Evolutionary conservation across 495 filamentous ascomycete species (phyloP), one percentile per base, ranked within the genome.

Genomic region (Lepraria neglecta): DNA sequence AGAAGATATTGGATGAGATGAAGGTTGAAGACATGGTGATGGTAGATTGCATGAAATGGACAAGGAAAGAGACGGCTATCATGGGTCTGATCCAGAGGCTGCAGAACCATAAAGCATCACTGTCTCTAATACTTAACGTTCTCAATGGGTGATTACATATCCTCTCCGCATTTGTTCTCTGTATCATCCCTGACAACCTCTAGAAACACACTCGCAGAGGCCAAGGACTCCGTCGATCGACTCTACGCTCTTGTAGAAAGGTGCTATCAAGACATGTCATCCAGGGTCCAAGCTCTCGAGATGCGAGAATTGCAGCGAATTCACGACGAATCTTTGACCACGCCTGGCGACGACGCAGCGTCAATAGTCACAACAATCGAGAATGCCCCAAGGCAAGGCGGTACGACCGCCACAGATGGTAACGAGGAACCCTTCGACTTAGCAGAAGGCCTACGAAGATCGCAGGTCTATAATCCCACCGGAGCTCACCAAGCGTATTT

Each of bases 401-500:
- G 9, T 12, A 38, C 35, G 35, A 7, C 12, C 12, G 35, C 35
- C 35, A 12, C 2, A 12, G 12, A 38, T 17, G 24, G 24, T 24
- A 24, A 24, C 24, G 24, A 24, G 24, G 24, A 24, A 24, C 24
- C 24, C 24, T 24, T 24, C 2, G 51, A 62, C 50, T 62, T 65
- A n/a, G 19, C 33, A 10, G 52, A 58, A 15, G 58, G 42, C 6
- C 33, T 65, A 14, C 27, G 56, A 55, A 48, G 40, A 27, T 62
- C 63, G 6, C 40, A 58, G 31, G 63, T 62, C 7, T 65, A 65
- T 45, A 43, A 30, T n/a, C 43, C 51, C 21, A 58, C 19, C 46
- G 24, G 30, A 6, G 59, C 63, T n/a, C 33, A 56, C n/a, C 58
- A 46, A 21, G 15, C 5, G 27, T 64, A 24, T 24, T 1, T 24